Conservation (phyloP, 2,329 filamentous ascomycete species). For the Colletotrichum eremochloae region DNA sequence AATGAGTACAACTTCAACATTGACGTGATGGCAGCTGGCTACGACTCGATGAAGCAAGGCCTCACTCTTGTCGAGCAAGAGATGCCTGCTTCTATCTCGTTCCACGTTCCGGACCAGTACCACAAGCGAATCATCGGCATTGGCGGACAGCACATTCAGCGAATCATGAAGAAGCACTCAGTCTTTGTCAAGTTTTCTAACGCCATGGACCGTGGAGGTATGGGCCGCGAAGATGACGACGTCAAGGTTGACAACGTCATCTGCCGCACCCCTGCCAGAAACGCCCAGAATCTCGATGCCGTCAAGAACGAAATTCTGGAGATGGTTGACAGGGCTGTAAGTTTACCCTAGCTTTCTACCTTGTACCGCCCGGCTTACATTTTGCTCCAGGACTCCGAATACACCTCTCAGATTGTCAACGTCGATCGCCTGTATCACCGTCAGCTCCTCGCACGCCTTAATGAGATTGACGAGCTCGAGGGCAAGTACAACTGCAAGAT, state of each 20-base stretch:
- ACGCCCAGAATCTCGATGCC: conserved; percentile 94
- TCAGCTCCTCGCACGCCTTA: conserved; percentile 88
- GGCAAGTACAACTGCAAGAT: conserved; percentile 99
- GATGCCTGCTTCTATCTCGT: conserved; percentile 99
- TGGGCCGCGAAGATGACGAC: conserved; percentile 96
- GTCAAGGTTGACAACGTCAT: conserved; percentile 99
- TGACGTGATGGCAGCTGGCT: conserved; percentile 91
- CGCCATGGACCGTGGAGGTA: conserved; percentile 93
- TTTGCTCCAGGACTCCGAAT: conserved; percentile 83
- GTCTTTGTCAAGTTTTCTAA: conserved; percentile 99
- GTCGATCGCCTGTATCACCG: conserved; percentile 97
- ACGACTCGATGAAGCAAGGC: conserved; percentile 94
- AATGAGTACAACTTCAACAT: conserved; percentile 99
- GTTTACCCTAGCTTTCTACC: conserved; percentile 49
- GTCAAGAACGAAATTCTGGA: conserved; percentile 99
- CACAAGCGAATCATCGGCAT: conserved; percentile 99
- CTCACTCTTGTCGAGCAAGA: conserved; percentile 95
- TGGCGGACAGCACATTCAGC: conserved; percentile 97
- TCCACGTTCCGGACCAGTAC: conserved; percentile 98
- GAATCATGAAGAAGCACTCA: conserved; percentile 99
- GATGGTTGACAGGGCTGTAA: conserved; percentile 95
- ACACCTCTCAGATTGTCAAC: conserved; percentile 92
- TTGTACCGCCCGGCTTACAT: conserved; percentile 17
- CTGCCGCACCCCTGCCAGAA: conserved; percentile 95
- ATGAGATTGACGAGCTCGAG: conserved; percentile 93